Percentiles rank a stretch among this genome's conserved stretches.
phyloP scores from a whole-genome alignment of 2,329 filamentous ascomycete genomes.

The Alternaria triticimaculans region DNA sequence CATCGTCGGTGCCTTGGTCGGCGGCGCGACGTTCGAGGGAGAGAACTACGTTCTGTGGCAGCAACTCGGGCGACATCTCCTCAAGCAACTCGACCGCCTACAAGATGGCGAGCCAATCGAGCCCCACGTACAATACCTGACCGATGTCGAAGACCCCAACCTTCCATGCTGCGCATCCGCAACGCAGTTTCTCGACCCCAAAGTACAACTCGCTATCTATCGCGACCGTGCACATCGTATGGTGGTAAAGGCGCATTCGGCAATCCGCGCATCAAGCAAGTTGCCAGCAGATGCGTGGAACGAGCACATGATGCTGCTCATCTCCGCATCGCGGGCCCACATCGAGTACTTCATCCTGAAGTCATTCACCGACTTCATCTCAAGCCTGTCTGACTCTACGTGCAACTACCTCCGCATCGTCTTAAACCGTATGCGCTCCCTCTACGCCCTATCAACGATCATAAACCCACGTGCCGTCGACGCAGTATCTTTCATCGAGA shows the following conservation, averaged over 20 bases:
- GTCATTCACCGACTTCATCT: conserved; percentile 17
- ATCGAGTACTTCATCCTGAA: conserved; percentile 36
- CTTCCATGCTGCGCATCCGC: background rate
- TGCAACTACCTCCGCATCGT: conserved; percentile 12
- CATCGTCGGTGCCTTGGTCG: conserved; percentile 37
- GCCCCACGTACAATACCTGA: conserved; percentile 2
- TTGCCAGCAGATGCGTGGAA: conserved; percentile 30
- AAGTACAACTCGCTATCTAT: conserved; percentile 31
- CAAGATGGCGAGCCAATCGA: conserved; percentile 7
- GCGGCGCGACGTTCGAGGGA: conserved; percentile 46
- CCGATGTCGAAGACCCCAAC: conserved; percentile 1
- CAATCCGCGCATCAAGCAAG: conserved; percentile 7
- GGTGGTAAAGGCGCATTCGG: conserved; percentile 10
- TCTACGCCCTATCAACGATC: conserved; percentile 56
- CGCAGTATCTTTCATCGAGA: conserved; percentile 35
- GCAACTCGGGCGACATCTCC: conserved; percentile 44
- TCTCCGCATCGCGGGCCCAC: conserved; percentile 31
- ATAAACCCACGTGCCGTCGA: conserved; percentile 31
- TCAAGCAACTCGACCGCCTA: conserved; percentile 27
- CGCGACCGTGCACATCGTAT: conserved; percentile 28
- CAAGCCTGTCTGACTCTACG: conserved; percentile 2
- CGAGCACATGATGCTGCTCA: conserved; percentile 35
- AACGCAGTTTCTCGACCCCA: conserved; percentile 20
- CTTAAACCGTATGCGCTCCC: conserved; percentile 46
- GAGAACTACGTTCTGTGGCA: conserved; percentile 54